Percentiles rank a stretch among this genome's conserved stretches.
These are phyloP conservation scores for Termitomyces sp. DNA, from an alignment of 1,284 basidiomycete species.

Conservation along the genomic window DNA sequence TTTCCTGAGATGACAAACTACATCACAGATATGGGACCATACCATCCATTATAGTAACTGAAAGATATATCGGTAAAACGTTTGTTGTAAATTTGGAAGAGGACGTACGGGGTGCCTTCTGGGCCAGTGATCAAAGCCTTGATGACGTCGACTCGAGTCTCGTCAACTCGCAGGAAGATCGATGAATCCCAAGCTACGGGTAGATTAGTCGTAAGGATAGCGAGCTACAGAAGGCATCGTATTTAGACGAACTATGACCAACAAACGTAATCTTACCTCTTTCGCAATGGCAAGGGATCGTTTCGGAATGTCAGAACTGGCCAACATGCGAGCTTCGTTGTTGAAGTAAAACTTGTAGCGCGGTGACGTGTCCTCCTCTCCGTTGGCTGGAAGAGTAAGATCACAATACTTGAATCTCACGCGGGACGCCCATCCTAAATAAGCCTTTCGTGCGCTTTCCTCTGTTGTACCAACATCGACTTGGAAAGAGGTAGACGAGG, in stretches of 20 bases:
- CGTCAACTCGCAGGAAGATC: conserved; percentile 82
- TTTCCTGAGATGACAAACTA: background rate
- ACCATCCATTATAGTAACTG: conserved; percentile 86
- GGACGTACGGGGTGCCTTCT: conserved; percentile 84
- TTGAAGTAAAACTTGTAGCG: conserved; percentile 78
- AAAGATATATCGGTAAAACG: conserved; percentile 5
- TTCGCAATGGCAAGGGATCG: conserved; percentile 89
- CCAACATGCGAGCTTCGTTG: conserved; percentile 74
- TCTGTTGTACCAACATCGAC: conserved; percentile 55
- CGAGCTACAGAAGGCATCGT: conserved; percentile 50
- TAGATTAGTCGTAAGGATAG: conserved; percentile 83
- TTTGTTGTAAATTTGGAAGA: conserved; percentile 1
- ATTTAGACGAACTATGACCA: conserved; percentile 5
- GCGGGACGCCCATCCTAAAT: conserved; percentile 77
- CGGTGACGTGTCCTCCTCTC: conserved; percentile 47
- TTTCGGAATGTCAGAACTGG: conserved; percentile 77
- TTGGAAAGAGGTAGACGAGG: conserved; percentile 33
- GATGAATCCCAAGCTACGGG: conserved; percentile 89
- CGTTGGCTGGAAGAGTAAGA: conserved; percentile 46
- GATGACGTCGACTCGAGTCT: conserved; percentile 84
- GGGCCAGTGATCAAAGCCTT: conserved; percentile 89
- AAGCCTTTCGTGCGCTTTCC: conserved; percentile 62
- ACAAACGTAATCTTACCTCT: conserved; percentile 47
- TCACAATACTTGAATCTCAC: conserved; percentile 88
- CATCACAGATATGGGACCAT: conserved; percentile 21